Percentiles rank a stretch among this genome's conserved stretches.
These are phyloP conservation scores for Oryza meyeriana DNA, from an alignment of 176 grass and related monocot genomes.

Conservation along the genomic window DNA sequence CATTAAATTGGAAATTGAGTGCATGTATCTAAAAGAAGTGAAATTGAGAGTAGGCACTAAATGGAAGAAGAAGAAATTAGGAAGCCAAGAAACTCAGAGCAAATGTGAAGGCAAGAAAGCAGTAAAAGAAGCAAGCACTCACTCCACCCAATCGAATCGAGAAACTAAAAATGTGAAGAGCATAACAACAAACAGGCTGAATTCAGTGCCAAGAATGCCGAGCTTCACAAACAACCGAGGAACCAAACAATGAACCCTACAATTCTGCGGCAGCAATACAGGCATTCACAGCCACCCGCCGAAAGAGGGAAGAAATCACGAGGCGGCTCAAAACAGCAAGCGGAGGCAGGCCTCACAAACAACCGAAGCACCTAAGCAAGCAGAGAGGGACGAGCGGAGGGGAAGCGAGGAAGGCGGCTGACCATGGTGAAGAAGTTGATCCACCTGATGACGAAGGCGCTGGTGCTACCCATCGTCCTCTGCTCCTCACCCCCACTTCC, in stretches of 20 bases:
- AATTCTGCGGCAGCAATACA: background rate
- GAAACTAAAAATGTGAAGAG: background rate
- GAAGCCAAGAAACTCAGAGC: background rate
- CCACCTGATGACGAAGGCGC: slow-evolving; percentile 92
- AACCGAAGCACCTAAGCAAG: background rate
- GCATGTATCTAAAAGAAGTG: background rate
- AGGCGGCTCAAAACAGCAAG: background rate
- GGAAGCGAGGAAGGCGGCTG: slow-evolving; percentile 8
- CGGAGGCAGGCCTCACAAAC: background rate
- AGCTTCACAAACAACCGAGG: background rate
- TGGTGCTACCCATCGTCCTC: slow-evolving; percentile 55
- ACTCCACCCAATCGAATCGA: background rate
- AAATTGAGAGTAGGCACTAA: background rate
- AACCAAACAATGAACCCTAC: background rate
- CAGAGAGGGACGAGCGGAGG: background rate
- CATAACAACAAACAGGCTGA: background rate
- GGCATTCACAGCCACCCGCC: background rate
- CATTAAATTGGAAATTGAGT: background rate
- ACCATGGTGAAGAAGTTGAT: slow-evolving; percentile 99
- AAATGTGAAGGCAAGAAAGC: background rate
- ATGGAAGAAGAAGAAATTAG: background rate
- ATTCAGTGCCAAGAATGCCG: background rate
- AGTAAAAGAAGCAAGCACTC: background rate
- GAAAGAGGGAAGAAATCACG: background rate
- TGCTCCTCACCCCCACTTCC: background rate